Evolutionary conservation across 2,329 filamentous ascomycete species (phyloP).

Genomic region (Juglanconis sp.): DNA sequence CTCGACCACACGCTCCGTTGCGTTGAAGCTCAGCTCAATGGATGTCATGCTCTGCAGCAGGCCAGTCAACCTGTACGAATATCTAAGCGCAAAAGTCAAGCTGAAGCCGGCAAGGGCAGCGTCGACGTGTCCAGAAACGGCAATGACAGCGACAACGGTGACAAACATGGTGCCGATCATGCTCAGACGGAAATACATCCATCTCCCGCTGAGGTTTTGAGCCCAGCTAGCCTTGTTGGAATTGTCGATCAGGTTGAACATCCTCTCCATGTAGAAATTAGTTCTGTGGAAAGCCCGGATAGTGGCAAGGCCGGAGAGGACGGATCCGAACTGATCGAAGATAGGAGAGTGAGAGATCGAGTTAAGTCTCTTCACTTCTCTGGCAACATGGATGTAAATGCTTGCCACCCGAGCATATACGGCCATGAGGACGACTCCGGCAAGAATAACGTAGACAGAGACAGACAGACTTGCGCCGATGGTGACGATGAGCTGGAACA

Average conservation of each 20-base stretch:
- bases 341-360: constrained; percentile 39
- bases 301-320: constrained; percentile 38
- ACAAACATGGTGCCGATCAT: constrained; percentile 38
- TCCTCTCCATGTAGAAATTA: constrained; percentile 33
- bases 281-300: constrained; percentile 38
- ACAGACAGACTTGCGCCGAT: constrained; percentile 34
- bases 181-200: constrained; percentile 37
- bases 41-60: constrained; percentile 34
- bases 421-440: constrained; percentile 31
- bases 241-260: constrained; percentile 32
- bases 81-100: constrained; percentile 36
- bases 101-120: constrained; percentile 40
- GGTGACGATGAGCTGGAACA: constrained; percentile 32
- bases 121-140: constrained; percentile 33
- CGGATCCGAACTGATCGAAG: constrained; percentile 39
- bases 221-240: constrained; percentile 31
- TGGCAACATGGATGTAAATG: constrained; percentile 35
- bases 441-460: constrained; percentile 33
- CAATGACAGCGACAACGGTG: constrained; percentile 31
- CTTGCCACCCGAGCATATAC: constrained; percentile 33
- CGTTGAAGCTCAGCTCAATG: constrained; percentile 40
- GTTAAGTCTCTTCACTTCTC: constrained; percentile 40
- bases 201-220: constrained; percentile 29
- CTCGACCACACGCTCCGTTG: constrained; percentile 41
- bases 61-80: constrained; percentile 31